A percentile compares a stretch with the other conserved stretches of the same genome.
phyloP scores from a whole-genome alignment of 192 early-diverging fungal genomes.

The Neocallimastix lanati region DNA sequence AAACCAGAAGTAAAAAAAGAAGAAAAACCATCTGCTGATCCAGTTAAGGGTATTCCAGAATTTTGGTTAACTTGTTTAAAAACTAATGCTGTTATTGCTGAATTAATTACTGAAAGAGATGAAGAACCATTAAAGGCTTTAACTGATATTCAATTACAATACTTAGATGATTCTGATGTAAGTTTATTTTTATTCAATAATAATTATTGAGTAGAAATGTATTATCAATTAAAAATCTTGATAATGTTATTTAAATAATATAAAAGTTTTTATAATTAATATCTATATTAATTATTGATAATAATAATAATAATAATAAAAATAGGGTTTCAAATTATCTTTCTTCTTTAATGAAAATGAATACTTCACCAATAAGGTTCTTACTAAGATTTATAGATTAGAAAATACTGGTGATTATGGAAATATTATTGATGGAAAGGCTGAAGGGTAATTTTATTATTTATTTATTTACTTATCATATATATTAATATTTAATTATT shows the following conservation, averaged over 20 bases:
- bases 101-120: slow-evolving; percentile 81
- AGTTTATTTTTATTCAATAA: neutral
- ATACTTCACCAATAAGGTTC: slow-evolving; percentile 68
- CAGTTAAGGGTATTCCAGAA: slow-evolving; percentile 59
- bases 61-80: slow-evolving; percentile 93
- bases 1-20: slow-evolving; percentile 17
- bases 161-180: slow-evolving; percentile 30
- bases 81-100: slow-evolving; percentile 58
- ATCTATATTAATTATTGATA: too few species aligned
- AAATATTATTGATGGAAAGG: slow-evolving; percentile 78
- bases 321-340: slow-evolving; percentile 76
- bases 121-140: slow-evolving; percentile 75
- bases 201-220: too few species aligned
- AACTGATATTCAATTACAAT: slow-evolving; percentile 68
- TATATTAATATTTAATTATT: neutral
- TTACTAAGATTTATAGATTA: slow-evolving; percentile 89
- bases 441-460: slow-evolving; percentile 42
- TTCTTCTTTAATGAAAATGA: slow-evolving; percentile 81
- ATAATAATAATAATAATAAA: too few species aligned
- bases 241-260: too few species aligned
- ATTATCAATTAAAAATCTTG: too few species aligned
- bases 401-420: slow-evolving; percentile 48
- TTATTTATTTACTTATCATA: neutral
- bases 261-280: too few species aligned
- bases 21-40: slow-evolving; percentile 14